Percentiles rank a stretch among this genome's conserved stretches.
phyloP scores from a whole-genome alignment of 2,329 filamentous ascomycete species.

The Cladophialophora exuberans region DNA sequence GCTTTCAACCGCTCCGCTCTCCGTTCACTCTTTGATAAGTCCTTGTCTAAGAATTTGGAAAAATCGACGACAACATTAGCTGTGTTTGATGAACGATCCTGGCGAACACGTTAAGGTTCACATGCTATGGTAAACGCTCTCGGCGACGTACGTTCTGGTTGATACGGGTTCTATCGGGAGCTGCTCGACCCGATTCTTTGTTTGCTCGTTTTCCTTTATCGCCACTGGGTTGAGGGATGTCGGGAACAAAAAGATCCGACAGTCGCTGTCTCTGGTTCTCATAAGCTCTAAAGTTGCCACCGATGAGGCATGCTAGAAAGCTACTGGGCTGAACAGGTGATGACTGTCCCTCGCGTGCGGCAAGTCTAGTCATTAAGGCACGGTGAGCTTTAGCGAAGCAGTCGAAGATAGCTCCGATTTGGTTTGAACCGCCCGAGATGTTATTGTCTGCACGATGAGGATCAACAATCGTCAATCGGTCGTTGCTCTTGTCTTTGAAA shows the following conservation, averaged over 20 bases:
- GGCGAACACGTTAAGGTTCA: constrained; percentile 15
- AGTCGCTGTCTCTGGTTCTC: constrained; percentile 68
- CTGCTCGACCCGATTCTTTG: not conserved
- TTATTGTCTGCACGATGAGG: constrained; percentile 86
- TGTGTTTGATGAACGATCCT: not conserved
- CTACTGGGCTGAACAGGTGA: constrained; percentile 44
- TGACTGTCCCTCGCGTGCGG: constrained; percentile 38
- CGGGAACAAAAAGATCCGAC: constrained; percentile 47
- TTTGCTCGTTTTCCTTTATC: not conserved
- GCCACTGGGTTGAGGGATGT: not conserved
- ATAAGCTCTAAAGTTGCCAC: constrained; percentile 79
- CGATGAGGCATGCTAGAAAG: constrained; percentile 73
- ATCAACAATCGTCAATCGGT: constrained; percentile 85
- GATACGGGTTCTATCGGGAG: not conserved
- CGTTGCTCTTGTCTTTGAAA: constrained; percentile 59
- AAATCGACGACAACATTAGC: not conserved
- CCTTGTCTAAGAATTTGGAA: no score
- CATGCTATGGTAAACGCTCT: not conserved
- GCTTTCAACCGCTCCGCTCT: constrained; percentile 26
- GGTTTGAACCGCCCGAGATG: constrained; percentile 81
- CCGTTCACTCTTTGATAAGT: constrained; percentile 18
- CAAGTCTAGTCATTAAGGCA: constrained; percentile 62
- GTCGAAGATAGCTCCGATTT: constrained; percentile 68
- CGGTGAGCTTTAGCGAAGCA: constrained; percentile 69
- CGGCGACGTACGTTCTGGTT: constrained; percentile 16